Evolutionary conservation across 441 rosid species (phyloP).

Genomic region (Croton setiger): DNA sequence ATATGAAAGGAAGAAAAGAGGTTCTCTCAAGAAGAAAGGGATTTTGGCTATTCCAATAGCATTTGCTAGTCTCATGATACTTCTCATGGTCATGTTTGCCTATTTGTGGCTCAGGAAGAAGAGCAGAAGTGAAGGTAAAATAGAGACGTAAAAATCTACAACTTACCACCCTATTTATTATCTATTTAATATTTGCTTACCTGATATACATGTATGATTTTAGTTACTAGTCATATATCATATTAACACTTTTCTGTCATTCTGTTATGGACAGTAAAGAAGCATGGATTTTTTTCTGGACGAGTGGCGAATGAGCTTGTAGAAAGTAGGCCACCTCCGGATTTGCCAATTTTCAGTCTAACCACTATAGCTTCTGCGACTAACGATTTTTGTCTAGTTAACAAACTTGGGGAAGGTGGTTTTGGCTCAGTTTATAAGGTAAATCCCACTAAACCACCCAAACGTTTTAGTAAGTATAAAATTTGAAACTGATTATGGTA

Average conservation of each 20-base stretch:
- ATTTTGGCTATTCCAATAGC: slow-evolving; percentile 4
- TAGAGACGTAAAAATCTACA: too few relatives aligned
- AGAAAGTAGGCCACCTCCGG: neutral
- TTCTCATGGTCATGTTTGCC: neutral
- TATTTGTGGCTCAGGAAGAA: slow-evolving; percentile 3
- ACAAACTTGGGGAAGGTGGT: slow-evolving; percentile 23
- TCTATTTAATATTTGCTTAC: too few relatives aligned
- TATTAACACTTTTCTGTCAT: neutral
- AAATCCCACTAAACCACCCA: neutral
- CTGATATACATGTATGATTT: too few relatives aligned
- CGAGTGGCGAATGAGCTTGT: slow-evolving; percentile 2
- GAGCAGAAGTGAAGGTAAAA: slow-evolving; percentile 16
- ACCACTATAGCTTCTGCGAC: slow-evolving; percentile 11
- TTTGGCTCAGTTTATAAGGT: slow-evolving; percentile 27
- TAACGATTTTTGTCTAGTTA: slow-evolving; percentile 10
- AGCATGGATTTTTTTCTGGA: slow-evolving; percentile 4
- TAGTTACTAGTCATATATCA: neutral
- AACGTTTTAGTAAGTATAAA: too few relatives aligned
- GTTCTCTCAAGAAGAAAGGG: slow-evolving; percentile 9
- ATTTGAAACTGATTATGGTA: neutral
- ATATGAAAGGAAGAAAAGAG: neutral
- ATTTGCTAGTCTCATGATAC: slow-evolving; percentile 1
- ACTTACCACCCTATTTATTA: too few relatives aligned
- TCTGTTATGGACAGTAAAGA: slow-evolving; percentile 9
- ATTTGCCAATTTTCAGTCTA: slow-evolving; percentile 5